Evolutionary conservation across 768 basidiomycete species (phyloP), one percentile per base, ranked within the genome.

Genomic region (Psilocybe cyanescens): DNA sequence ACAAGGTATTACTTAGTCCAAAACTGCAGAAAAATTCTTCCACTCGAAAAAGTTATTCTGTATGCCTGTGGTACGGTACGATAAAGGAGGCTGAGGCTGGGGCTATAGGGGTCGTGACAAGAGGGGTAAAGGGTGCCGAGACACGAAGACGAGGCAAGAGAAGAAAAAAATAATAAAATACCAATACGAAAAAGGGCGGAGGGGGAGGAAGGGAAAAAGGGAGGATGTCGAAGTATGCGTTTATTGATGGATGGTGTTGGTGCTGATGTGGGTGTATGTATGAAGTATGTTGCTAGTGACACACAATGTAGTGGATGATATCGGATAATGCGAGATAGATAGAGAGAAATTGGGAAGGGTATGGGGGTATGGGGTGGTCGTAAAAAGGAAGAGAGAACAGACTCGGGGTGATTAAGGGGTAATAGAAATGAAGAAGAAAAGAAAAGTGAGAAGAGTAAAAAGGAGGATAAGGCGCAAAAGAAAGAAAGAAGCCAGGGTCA

Each of bases 1-100:
- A 52, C 51, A 52, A 52, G 51, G 51, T 52, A 52, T 52, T 52
- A 52, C 51, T n/a, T 52, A 52, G 51, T 52, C 51, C 51, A 52
- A 52, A 30, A 35, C 7, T 52, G 19, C 33, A 30, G 31, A n/a
- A 8, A n/a, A 28, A 30, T 19, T 31, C 17, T n/a, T 52, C 11
- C 33, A 24, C 29, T 24, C 28, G n/a, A 35, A n/a, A 12, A n/a
- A 12, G 30, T 31, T 52, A 30, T 52, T 19, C n/a, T n/a, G 30
- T 24, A 14, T n/a, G 51, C 29, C 51, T 52, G 31, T 30, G n/a
- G 49, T n/a, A 24, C 33, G 33, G 33, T 52, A 52, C 12, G 51
- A 35, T 52, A 52, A 52, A 9, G 51, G 28, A 24, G 24, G 17
- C 29, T 19, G n/a, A 28, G 49, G 29, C 14, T 14, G 30, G n/a